Conservation (phyloP, 2,329 filamentous ascomycete species). For the Magnaporthiopsis rhizophila region DNA sequence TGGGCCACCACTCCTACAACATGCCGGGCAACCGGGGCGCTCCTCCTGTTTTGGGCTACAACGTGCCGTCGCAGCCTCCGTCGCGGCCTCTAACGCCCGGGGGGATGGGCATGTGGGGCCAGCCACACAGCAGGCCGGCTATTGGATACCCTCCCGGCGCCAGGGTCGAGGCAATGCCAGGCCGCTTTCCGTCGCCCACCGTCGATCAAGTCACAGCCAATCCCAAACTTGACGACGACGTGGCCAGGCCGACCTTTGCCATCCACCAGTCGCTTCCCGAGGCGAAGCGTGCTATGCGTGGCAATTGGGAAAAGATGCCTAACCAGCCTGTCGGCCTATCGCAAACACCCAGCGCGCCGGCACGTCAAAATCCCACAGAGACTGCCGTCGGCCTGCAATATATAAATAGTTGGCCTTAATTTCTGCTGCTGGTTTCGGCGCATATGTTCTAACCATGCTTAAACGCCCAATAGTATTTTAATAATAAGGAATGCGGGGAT, state of each 20-base stretch:
- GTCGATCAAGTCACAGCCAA: conserved; percentile 20
- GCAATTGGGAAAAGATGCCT: conserved; percentile 37
- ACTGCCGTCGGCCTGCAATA: conserved; percentile 33
- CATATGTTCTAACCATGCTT: conserved; percentile 9
- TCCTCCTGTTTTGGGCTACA: too few species aligned
- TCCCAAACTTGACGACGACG: conserved; percentile 31
- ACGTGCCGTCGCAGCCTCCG: too few species aligned
- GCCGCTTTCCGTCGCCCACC: conserved; percentile 26
- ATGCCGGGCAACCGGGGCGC: too few species aligned
- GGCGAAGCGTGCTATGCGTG: conserved; percentile 39
- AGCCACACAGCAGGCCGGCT: conserved; percentile 12
- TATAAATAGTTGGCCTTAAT: conserved; percentile 17
- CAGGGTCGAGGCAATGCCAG: conserved; percentile 10
- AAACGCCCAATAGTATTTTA: conserved; percentile 32
- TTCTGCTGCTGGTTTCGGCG: neutral
- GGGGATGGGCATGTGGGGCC: conserved; percentile 1
- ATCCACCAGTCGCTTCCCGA: conserved; percentile 33
- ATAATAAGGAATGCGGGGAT: conserved; percentile 36
- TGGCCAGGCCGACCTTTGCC: conserved; percentile 27
- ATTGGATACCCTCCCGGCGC: conserved; percentile 23
- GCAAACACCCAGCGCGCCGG: neutral
- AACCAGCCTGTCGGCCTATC: neutral
- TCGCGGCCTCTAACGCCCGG: neutral
- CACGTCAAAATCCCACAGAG: neutral
- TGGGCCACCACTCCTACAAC: too few species aligned